A percentile compares a stretch with the other conserved stretches of the same genome.
Evolutionary conservation across 495 filamentous ascomycete genomes (phyloP).

Genomic region (Lophiostoma macrostomum): DNA sequence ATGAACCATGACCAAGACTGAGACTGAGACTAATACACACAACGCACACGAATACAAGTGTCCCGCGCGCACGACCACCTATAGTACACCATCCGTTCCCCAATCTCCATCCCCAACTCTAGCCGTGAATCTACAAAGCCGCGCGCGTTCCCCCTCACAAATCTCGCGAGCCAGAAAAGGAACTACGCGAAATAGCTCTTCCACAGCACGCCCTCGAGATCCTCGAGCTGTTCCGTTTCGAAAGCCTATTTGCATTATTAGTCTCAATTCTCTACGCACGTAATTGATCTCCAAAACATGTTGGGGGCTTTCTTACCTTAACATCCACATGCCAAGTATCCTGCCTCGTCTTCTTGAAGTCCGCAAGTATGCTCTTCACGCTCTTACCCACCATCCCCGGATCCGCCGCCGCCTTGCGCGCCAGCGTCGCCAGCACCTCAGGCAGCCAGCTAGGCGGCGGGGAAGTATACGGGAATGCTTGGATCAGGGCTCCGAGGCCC

Average conservation of each 20-base stretch:
- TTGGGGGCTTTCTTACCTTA: conserved; percentile 80
- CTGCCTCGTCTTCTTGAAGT: conserved; percentile 99
- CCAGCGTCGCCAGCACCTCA: conserved; percentile 82
- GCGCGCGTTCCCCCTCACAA: no score
- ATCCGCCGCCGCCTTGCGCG: conserved; percentile 79
- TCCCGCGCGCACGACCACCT: no score
- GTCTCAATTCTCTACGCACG: conserved; percentile 9
- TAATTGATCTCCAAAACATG: no score
- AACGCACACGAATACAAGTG: no score
- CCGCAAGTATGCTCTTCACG: conserved; percentile 90
- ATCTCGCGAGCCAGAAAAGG: no score
- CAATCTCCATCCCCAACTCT: neutral
- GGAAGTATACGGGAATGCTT: conserved; percentile 95
- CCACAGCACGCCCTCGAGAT: conserved; percentile 95
- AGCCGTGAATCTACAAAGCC: no score
- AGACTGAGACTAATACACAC: no score
- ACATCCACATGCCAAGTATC: conserved; percentile 98
- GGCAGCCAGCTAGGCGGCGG: conserved; percentile 94
- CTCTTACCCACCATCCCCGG: conserved; percentile 93
- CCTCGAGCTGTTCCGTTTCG: conserved; percentile 85
- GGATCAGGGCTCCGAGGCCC: conserved; percentile 84
- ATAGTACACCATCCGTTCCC: neutral
- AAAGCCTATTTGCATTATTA: conserved; percentile 67
- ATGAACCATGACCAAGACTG: no score
- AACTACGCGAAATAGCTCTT: conserved; percentile 95